Evolutionary conservation across 2,329 filamentous ascomycete species (phyloP).

Genomic region (Cladophialophora yegresii): DNA sequence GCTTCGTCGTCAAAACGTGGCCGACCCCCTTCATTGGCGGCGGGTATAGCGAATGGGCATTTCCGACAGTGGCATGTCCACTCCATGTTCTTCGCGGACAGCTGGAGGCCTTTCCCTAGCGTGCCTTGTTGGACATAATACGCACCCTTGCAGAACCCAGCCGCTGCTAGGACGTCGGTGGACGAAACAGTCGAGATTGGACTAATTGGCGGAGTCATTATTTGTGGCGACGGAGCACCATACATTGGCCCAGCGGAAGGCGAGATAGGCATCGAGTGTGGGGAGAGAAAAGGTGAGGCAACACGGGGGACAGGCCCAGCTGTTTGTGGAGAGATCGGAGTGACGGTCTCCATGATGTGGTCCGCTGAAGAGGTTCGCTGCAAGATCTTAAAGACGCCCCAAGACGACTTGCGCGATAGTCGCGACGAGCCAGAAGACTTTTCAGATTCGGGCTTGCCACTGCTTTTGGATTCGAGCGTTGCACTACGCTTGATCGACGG

Average conservation of each 20-base stretch:
- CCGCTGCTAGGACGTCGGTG: slow-evolving; percentile 14
- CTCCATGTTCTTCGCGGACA: slow-evolving; percentile 24
- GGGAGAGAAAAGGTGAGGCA: slow-evolving; percentile 10
- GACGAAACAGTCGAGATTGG: slow-evolving; percentile 17
- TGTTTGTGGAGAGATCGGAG: not conserved
- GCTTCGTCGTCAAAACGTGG: slow-evolving; percentile 26
- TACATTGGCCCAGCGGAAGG: slow-evolving; percentile 14
- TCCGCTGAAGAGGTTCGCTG: slow-evolving; percentile 16
- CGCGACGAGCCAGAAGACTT: slow-evolving; percentile 5
- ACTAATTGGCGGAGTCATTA: slow-evolving; percentile 27
- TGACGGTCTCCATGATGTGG: slow-evolving; percentile 7
- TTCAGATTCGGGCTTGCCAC: slow-evolving; percentile 1
- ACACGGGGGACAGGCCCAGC: slow-evolving; percentile 11
- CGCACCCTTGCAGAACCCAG: slow-evolving; percentile 26
- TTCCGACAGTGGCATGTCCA: slow-evolving; percentile 28
- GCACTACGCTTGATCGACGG: slow-evolving; percentile 4
- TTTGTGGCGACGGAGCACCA: slow-evolving; percentile 6
- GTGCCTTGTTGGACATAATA: slow-evolving; percentile 22
- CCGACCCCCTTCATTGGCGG: slow-evolving; percentile 22
- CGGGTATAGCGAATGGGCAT: slow-evolving; percentile 24
- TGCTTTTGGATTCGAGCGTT: slow-evolving; percentile 7
- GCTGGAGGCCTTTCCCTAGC: slow-evolving; percentile 20
- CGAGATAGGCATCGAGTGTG: slow-evolving; percentile 10
- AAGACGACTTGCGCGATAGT: slow-evolving; percentile 22
- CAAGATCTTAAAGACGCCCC: slow-evolving; percentile 22